These are phyloP conservation scores for Tylopilus plumbeoviolaceoides DNA, from an alignment of 768 basidiomycete genomes.

Conservation along the genomic window DNA sequence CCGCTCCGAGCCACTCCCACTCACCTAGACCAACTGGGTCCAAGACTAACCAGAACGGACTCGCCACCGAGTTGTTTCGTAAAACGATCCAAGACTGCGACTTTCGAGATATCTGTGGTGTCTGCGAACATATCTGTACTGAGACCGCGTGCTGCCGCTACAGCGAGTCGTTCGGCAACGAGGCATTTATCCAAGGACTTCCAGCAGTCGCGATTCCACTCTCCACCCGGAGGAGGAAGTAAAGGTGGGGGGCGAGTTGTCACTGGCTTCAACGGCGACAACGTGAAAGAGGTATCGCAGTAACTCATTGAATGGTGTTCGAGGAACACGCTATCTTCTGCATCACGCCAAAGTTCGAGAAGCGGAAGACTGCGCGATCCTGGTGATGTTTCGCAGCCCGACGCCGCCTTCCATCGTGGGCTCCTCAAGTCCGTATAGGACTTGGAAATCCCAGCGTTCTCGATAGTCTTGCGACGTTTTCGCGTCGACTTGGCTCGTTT, in stretches of 20 bases:
- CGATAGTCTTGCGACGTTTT: slow-evolving; percentile 36
- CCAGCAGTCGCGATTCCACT: slow-evolving; percentile 79
- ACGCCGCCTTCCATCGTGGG: slow-evolving; percentile 12
- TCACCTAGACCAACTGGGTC: slow-evolving; percentile 57
- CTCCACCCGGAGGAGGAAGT: slow-evolving; percentile 15
- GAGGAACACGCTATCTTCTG: slow-evolving; percentile 28
- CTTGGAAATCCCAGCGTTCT: slow-evolving; percentile 31
- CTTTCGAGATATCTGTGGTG: slow-evolving; percentile 49
- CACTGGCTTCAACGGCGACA: slow-evolving; percentile 15
- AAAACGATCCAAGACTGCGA: slow-evolving; percentile 61
- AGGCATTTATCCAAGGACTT: slow-evolving; percentile 75
- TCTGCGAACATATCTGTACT: slow-evolving; percentile 41
- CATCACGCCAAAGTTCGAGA: slow-evolving; percentile 28
- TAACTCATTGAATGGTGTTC: slow-evolving; percentile 22
- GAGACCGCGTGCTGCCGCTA: slow-evolving; percentile 33
- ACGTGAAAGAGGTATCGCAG: slow-evolving; percentile 12
- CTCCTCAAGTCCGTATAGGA: slow-evolving; percentile 8
- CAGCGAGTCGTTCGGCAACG: slow-evolving; percentile 59
- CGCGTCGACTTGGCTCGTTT: slow-evolving; percentile 28
- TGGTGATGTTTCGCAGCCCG: slow-evolving; percentile 14
- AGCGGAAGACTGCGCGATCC: slow-evolving; percentile 33
- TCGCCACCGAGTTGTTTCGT: slow-evolving; percentile 45
- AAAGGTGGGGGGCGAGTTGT: background rate
- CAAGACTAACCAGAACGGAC: slow-evolving; percentile 36
- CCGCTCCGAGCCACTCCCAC: slow-evolving; percentile 11